These are phyloP conservation scores for Biancaea sappan DNA, from an alignment of 306 rosid species.

Conservation along the genomic window DNA sequence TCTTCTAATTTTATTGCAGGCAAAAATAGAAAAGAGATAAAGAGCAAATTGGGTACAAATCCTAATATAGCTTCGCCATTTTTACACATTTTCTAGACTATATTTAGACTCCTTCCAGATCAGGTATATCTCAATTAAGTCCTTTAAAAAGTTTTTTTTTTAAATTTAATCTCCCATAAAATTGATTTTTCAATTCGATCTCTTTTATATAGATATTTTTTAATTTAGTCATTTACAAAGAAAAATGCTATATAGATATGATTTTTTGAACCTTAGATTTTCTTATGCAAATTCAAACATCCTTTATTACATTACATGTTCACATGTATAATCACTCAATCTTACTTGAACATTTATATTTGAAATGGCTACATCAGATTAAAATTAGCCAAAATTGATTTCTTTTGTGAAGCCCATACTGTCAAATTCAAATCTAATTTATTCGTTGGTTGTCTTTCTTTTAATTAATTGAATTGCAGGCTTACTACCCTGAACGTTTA, in stretches of 20 bases:
- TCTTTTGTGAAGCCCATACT: neutral
- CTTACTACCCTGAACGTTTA: slow-evolving; percentile 93
- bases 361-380: neutral
- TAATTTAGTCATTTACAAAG: too few species aligned
- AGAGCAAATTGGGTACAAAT: neutral
- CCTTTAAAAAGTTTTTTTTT: too few species aligned
- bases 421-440: neutral
- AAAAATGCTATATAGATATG: too few species aligned
- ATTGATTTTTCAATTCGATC: too few species aligned
- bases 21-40: neutral
- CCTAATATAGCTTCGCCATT: neutral
- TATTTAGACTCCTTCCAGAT: too few species aligned
- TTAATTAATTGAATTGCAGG: slow-evolving; percentile 51
- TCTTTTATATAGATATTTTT: too few species aligned
- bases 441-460: neutral
- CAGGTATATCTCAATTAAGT: too few species aligned
- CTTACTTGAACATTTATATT: neutral
- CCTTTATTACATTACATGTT: too few species aligned
- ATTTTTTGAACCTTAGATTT: too few species aligned
- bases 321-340: neutral
- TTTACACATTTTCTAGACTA: neutral
- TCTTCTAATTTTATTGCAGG: neutral
- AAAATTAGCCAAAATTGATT: neutral
- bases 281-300: too few species aligned
- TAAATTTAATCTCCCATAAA: too few species aligned